Conservation (phyloP, 257 asterid genomes). For the Forsythia viridissima region DNA sequence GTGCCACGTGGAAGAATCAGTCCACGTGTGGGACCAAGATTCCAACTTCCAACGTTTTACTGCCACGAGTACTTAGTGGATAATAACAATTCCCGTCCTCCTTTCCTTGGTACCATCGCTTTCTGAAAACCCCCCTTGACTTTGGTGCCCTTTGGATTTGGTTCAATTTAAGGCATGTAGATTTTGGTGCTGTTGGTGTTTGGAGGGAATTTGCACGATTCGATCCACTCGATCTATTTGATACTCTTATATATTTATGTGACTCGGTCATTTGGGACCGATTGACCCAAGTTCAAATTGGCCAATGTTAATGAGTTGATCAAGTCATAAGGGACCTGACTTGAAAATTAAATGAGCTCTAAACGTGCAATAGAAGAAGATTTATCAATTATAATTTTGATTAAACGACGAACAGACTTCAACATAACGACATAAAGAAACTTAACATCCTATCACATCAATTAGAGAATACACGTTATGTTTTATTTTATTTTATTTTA, state of each 20-base stretch:
- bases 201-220: no score
- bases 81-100: constrained; percentile 33
- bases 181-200: no score
- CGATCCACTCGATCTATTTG: no score
- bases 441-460: background rate
- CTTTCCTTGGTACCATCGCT: constrained; percentile 12
- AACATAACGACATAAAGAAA: background rate
- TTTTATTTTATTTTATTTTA: no score
- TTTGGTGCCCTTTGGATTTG: background rate
- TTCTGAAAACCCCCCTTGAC: constrained; percentile 12
- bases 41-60: constrained; percentile 36
- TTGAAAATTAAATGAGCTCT: no score
- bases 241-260: no score
- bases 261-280: no score
- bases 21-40: constrained; percentile 11
- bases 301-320: background rate
- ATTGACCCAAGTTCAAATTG: no score
- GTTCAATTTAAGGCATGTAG: no score
- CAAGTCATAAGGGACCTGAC: background rate
- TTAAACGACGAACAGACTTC: no score
- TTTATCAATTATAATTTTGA: no score
- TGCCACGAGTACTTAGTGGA: constrained; percentile 56
- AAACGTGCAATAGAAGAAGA: background rate
- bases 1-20: constrained; percentile 31
- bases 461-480: no score